Evolutionary conservation across 2,329 filamentous ascomycete species (phyloP).

Genomic region (Colletotrichum acutatum): DNA sequence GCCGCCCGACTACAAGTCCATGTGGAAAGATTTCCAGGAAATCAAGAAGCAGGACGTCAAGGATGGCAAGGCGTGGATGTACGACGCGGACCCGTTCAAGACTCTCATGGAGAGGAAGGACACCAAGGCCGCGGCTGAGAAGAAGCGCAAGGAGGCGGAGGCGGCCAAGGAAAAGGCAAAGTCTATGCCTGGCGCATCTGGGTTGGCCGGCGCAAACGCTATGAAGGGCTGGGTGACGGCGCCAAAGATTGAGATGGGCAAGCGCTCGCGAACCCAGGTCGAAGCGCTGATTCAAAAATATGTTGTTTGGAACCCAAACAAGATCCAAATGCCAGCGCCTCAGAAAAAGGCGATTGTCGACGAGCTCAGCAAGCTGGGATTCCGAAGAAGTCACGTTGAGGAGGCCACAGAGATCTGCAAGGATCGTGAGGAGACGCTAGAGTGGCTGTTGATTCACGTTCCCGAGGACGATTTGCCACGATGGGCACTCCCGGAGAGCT

Average conservation of each 20-base stretch:
- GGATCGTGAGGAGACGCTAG: conserved; percentile 89
- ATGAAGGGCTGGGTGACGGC: conserved; percentile 85
- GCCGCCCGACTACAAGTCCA: conserved; percentile 86
- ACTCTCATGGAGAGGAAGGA: conserved; percentile 83
- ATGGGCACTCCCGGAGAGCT: conserved; percentile 92
- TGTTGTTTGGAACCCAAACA: conserved; percentile 88
- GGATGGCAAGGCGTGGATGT: conserved; percentile 86
- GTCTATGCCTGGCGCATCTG: conserved; percentile 69
- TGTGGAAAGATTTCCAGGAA: conserved; percentile 92
- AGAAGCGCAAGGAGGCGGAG: conserved; percentile 79
- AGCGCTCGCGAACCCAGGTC: conserved; percentile 79
- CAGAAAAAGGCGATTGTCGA: conserved; percentile 72
- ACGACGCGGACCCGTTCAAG: conserved; percentile 93
- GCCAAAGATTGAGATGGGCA: conserved; percentile 93
- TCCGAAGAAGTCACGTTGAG: conserved; percentile 88
- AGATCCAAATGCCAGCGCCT: conserved; percentile 69
- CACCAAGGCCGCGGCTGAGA: conserved; percentile 78
- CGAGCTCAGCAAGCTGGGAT: conserved; percentile 82
- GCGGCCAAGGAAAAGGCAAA: conserved; percentile 75
- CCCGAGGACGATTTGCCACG: conserved; percentile 95
- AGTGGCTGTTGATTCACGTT: conserved; percentile 97
- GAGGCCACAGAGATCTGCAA: conserved; percentile 91
- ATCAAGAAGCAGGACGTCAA: conserved; percentile 85
- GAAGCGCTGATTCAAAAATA: conserved; percentile 83
- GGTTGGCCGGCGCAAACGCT: conserved; percentile 57